Conservation (phyloP, 2,329 filamentous ascomycete species). For the Calonectria pseudoturangicola region DNA sequence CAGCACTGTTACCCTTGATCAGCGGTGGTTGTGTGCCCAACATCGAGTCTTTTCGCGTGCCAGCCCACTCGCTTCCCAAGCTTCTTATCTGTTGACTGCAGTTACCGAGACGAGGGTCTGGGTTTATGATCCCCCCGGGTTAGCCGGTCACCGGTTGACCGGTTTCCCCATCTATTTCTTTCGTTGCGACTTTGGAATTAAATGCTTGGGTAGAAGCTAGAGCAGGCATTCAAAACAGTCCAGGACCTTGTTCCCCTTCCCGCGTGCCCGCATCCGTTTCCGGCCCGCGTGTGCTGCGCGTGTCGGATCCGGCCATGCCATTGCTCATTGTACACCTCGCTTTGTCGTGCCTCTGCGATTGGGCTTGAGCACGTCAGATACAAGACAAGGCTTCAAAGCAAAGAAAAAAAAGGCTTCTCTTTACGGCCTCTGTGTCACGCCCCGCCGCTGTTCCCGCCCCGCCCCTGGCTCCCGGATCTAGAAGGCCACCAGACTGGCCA, state of each 20-base stretch:
- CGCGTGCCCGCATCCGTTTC: constrained; percentile 30
- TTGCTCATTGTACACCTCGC: neutral
- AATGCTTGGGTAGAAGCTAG: neutral
- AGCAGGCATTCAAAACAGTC: constrained; percentile 22
- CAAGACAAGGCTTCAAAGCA: neutral
- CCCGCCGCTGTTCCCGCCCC: constrained; percentile 24
- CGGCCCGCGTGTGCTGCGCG: constrained; percentile 24
- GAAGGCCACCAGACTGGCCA: constrained; percentile 8
- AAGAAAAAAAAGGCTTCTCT: neutral
- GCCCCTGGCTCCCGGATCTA: constrained; percentile 31
- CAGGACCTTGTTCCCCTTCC: constrained; percentile 30
- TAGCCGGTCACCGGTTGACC: constrained; percentile 32
- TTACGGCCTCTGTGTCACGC: constrained; percentile 9
- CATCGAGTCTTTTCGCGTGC: neutral
- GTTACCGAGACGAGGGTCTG: constrained; percentile 26
- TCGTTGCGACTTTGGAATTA: neutral
- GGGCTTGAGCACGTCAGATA: constrained; percentile 1
- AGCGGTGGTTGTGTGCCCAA: constrained; percentile 16
- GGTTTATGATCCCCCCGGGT: constrained; percentile 20
- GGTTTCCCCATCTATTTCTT: constrained; percentile 14
- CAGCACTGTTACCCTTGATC: constrained; percentile 22
- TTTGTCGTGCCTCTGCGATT: neutral
- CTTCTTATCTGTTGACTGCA: constrained; percentile 27
- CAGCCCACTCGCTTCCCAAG: constrained; percentile 4
- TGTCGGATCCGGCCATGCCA: constrained; percentile 1